A percentile compares a stretch with the other conserved stretches of the same genome.
phyloP scores from a whole-genome alignment of 768 basidiomycete genomes.

The Phlegmacium glaucopus region DNA sequence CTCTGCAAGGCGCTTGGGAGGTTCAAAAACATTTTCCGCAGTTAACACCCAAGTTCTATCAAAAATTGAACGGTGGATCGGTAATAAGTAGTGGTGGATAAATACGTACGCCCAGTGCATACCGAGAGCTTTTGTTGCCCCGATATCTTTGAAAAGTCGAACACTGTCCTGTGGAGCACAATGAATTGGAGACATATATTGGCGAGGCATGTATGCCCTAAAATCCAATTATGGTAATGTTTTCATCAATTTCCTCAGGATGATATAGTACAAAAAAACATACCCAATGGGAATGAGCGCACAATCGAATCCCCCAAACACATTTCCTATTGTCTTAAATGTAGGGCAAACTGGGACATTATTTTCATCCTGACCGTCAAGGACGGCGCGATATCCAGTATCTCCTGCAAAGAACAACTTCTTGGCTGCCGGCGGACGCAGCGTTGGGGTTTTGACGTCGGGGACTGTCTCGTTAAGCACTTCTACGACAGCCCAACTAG shows the following conservation, averaged over 20 bases:
- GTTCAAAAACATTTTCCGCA: conserved; percentile 58
- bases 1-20: conserved; percentile 48
- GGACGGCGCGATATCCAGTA: conserved; percentile 56
- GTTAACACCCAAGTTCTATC: conserved; percentile 54
- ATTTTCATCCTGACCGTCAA: conserved; percentile 44
- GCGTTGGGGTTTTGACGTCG: conserved; percentile 5
- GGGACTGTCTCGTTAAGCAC: conserved; percentile 22
- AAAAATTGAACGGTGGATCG: too few species aligned
- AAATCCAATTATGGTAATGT: too few species aligned
- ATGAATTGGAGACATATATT: conserved; percentile 58
- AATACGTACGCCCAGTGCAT: conserved; percentile 67
- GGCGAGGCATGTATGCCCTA: conserved; percentile 60
- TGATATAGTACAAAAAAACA: conserved; percentile 2
- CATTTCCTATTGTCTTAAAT: conserved; percentile 67
- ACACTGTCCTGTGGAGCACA: conserved; percentile 69
- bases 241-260: too few species aligned
- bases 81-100: too few species aligned
- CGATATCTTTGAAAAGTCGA: conserved; percentile 59
- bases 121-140: conserved; percentile 55
- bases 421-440: conserved; percentile 13
- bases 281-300: conserved; percentile 70
- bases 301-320: conserved; percentile 62
- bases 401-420: conserved; percentile 68
- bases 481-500: conserved; percentile 60
- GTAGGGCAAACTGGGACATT: conserved; percentile 63